phyloP scores from a whole-genome alignment of 441 rosid species.

The Brassica balearica region DNA sequence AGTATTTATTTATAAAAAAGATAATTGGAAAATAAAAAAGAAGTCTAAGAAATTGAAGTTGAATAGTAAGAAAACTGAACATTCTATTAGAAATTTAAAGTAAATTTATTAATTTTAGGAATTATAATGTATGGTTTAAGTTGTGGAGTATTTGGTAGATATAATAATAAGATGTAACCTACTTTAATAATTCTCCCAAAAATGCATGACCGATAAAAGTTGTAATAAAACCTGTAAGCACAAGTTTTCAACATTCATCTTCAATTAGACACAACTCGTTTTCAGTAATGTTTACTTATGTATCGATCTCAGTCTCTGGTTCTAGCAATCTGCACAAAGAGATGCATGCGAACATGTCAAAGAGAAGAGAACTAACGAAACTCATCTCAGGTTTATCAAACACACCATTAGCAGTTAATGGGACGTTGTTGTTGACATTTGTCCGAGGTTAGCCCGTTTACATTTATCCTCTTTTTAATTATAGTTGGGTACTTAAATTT shows the following conservation, averaged over 20 bases:
- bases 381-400: too few species aligned
- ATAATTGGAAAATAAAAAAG: background rate
- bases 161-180: background rate
- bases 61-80: background rate
- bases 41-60: background rate
- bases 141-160: background rate
- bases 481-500: too few species aligned
- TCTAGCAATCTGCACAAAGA: conserved; percentile 5
- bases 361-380: background rate
- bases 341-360: conserved; percentile 8
- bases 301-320: conserved; percentile 22
- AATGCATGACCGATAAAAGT: background rate
- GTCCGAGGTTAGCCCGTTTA: background rate
- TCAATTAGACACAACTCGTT: background rate
- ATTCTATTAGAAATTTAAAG: background rate
- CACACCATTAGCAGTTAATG: too few species aligned
- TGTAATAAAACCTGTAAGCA: background rate
- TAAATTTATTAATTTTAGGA: background rate
- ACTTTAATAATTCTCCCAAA: background rate
- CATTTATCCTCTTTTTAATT: background rate
- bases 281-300: background rate
- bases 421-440: too few species aligned
- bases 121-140: background rate
- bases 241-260: background rate
- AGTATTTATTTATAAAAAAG: too few species aligned